Base-by-base conservation (phyloP, 306 rosid species). In the Rosa lucieae region DNA sequence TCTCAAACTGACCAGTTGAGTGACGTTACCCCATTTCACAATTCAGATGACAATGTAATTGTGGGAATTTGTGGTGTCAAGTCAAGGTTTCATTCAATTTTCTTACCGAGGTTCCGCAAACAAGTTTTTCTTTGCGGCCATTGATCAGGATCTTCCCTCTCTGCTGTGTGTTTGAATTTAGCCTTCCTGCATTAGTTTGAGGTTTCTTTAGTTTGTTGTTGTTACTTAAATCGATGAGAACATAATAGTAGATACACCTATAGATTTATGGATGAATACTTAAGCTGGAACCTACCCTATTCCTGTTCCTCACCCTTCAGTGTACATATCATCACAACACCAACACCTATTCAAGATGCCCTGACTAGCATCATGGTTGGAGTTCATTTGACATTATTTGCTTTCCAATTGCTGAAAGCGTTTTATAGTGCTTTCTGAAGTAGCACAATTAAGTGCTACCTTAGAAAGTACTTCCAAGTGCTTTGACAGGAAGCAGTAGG, bases 31-130 rank as follows among this genome's bases (percentile, higher is more conserved):
- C 15, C 17, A 48, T 48, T 11, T 29, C 32, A 48, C 52, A 48
- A 48, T 48, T 37, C 17, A 39, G 8, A 42, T 9, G 18, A 15
- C 32, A 29, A 29, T 29, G 32, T 29, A 2, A 29, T 29, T 29
- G 32, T 29, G 32, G 32, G 32, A 29, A 29, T 29, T 29, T 29
- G 32, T 29, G 32, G 32, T 29, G 32, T 29, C 32, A 29, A 29
- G 32, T 29, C 32, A 29, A 29, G 32, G 32, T 29, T 29, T 29
- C 32, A 29, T 29, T 29, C 32, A 29, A 29, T 29, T 29, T 29
- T 29, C 90, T 77, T 76, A 90, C 92, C 10, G 90, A 85, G 59
- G 92, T 87, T 79, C 97, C 97, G 56, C 82, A 89, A 44, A 92
- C 90, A 29, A 86, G 89, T 70, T 77, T 78, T 78, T 85, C 86